Base-by-base conservation (phyloP, 257 asterid genomes). In the Solanum piurae region DNA sequence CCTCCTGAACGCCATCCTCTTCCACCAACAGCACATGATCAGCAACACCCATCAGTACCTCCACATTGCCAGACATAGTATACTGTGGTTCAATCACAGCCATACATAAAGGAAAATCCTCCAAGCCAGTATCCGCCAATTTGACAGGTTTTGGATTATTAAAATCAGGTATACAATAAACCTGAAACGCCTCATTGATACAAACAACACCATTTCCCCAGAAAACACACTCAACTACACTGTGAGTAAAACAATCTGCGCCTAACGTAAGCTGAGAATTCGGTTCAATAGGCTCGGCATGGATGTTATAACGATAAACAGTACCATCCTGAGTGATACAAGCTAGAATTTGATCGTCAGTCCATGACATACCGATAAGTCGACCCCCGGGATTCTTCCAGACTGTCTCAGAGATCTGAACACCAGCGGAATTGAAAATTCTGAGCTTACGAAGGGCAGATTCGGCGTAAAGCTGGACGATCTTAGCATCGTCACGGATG, bases 351-450 rank as follows among this genome's bases (percentile, higher is more conserved):
- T 93, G 94, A 86, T 97, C 98, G 14, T 95, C 98, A 49, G 98
- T 92, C 99, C 99, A 97, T 27, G 98, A 91, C 88, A 97, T 92
- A 29, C 98, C 99, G 52, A 95, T 86, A 9, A 97, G 92, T 49
- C 98, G 92, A 36, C 99, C 99, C 7, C 99, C 99, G 20, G 99
- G 92, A 88, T 95, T 97, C 88, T 87, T 94, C 99, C 99, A 97
- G 31, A 94, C 93, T 33, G 98, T 92, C 86, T 97, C 98, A 27
- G 98, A 90, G 83, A 94, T 88, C 55, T 93, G 93, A 84, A 89
- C 89, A 36, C 99, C 99, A 85, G 99, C 94, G 88, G 97, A 95
- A 89, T 95, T 97, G 93, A 95, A 95, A 69, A 97, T 93, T 37
- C 98, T 98, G 83, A 97, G 99, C 87, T 93, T 95, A 5, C 99